Evolutionary conservation across 805 yeast species (phyloP).

Genomic region (Cyberlindnera mississippiensis): DNA sequence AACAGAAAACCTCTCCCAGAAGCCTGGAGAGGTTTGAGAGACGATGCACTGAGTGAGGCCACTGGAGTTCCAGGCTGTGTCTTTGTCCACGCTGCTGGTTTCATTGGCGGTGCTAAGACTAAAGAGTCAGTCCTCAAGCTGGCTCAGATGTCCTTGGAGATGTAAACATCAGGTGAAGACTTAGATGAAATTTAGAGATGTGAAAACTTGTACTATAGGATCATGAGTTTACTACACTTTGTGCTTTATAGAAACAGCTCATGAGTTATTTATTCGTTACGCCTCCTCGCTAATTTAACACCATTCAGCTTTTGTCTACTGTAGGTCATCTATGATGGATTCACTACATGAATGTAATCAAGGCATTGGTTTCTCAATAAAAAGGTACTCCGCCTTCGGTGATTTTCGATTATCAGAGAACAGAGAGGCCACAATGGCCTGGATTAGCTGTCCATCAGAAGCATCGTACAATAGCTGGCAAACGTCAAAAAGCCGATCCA

Average conservation of each 20-base stretch:
- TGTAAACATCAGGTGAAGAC: neutral
- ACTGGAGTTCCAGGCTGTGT: conserved; percentile 86
- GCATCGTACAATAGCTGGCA: conserved; percentile 7
- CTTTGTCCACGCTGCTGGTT: conserved; percentile 94
- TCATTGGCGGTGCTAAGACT: conserved; percentile 90
- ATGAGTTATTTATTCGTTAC: neutral
- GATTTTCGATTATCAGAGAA: neutral
- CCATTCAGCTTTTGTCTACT: no score
- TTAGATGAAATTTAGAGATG: no score
- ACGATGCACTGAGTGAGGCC: conserved; percentile 66
- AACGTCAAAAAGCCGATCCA: neutral
- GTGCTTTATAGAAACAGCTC: no score
- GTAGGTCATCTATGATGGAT: no score
- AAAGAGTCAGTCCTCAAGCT: conserved; percentile 72
- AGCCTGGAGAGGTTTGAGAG: conserved; percentile 93
- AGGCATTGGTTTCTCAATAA: neutral
- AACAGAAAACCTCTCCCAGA: conserved; percentile 87
- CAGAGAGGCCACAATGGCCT: neutral
- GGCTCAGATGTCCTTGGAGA: conserved; percentile 46
- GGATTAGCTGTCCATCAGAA: neutral
- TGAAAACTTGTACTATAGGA: no score
- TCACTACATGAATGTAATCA: neutral
- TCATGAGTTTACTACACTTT: no score
- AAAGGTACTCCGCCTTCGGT: neutral
- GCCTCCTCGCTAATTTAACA: no score